These are phyloP conservation scores for Xylogone sp. DNA, from an alignment of 2,329 filamentous ascomycete genomes.

Conservation along the genomic window DNA sequence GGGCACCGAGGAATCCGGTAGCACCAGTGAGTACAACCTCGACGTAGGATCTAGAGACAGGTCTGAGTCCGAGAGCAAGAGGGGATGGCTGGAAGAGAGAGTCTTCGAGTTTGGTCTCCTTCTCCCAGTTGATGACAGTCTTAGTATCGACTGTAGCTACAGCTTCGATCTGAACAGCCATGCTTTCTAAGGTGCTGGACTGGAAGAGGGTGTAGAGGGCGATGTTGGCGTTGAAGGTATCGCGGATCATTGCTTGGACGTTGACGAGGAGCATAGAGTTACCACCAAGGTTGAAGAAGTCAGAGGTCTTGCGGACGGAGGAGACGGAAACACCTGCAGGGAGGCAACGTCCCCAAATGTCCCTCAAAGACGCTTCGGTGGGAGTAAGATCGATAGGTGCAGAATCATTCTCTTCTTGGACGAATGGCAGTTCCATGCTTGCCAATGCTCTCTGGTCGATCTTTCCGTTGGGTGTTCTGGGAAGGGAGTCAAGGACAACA, in stretches of 20 bases:
- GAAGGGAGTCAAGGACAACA: conserved; percentile 24
- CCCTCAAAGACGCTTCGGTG: conserved; percentile 1
- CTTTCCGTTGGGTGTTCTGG: conserved; percentile 27
- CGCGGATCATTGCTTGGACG: conserved; percentile 22
- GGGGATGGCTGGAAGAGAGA: background rate
- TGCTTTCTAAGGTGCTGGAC: conserved; percentile 16
- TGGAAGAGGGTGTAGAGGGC: conserved; percentile 21
- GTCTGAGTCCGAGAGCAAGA: conserved; percentile 4
- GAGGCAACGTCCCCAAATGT: conserved; percentile 5
- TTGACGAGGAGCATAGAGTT: conserved; percentile 30
- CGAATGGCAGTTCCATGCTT: conserved; percentile 3
- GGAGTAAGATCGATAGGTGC: background rate
- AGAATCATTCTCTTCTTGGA: background rate
- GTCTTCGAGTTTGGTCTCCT: conserved; percentile 4
- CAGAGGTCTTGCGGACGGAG: conserved; percentile 9
- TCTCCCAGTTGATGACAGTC: conserved; percentile 11
- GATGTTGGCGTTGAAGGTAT: conserved; percentile 16
- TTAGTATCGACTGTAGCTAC: background rate
- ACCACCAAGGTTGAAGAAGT: conserved; percentile 33
- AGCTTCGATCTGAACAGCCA: conserved; percentile 12
- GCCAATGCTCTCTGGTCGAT: conserved; percentile 24
- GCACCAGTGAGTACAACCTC: too few species aligned
- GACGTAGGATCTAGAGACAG: too few species aligned
- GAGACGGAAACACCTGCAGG: conserved; percentile 2
- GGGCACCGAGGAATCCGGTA: too few species aligned